phyloP scores from a whole-genome alignment of 1,284 basidiomycete genomes.

The Cutaneotrichosporon cutaneum region DNA sequence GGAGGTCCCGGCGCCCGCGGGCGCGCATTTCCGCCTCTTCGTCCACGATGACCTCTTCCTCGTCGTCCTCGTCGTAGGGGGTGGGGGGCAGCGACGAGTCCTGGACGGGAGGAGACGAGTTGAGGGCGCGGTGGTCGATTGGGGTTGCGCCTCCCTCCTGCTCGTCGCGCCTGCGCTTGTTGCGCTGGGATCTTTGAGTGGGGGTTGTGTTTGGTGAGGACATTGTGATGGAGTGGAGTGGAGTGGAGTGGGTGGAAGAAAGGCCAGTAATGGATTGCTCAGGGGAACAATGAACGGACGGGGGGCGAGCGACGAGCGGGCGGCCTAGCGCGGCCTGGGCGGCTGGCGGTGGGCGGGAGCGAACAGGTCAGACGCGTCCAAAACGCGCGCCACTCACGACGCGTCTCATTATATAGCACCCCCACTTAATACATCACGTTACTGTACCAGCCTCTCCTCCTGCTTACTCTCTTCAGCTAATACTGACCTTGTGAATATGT shows the following conservation, averaged over 20 bases:
- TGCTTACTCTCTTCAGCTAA: too few species aligned
- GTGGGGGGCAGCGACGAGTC: conserved; percentile 51
- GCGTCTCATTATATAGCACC: not conserved
- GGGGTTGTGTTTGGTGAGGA: conserved; percentile 10
- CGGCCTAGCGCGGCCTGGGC: too few species aligned
- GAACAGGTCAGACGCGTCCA: not conserved
- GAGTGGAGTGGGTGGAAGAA: not conserved
- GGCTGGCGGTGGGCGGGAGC: not conserved
- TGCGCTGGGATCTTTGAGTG: conserved; percentile 10
- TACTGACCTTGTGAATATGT: not conserved
- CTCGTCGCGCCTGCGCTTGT: conserved; percentile 18
- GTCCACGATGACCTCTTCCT: conserved; percentile 71
- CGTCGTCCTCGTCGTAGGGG: conserved; percentile 82
- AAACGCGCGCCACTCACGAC: not conserved
- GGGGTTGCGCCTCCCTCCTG: not conserved
- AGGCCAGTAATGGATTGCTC: conserved; percentile 7
- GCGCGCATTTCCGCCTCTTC: conserved; percentile 63
- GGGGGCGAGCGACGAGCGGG: not conserved
- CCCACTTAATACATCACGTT: not conserved
- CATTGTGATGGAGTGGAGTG: conserved; percentile 30
- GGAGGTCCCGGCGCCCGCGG: conserved; percentile 54
- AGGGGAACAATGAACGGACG: not conserved
- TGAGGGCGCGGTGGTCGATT: conserved; percentile 17
- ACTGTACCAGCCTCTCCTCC: too few species aligned
- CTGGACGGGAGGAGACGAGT: conserved; percentile 37